Evolutionary conservation across 129 eudicot genomes (phyloP), one percentile per base, ranked within the genome.

Genomic region (Deinandra increscens): DNA sequence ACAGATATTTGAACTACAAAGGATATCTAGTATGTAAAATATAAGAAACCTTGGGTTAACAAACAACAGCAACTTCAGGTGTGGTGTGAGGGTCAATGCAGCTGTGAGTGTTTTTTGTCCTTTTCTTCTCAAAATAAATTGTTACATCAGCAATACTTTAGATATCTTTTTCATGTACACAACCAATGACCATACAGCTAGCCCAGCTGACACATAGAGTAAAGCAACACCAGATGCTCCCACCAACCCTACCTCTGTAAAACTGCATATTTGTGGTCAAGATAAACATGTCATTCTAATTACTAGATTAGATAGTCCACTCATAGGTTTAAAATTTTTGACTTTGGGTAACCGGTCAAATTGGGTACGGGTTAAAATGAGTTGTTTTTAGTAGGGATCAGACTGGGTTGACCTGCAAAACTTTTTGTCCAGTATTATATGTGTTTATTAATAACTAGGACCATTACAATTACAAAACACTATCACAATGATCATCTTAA

Each of bases 121-220:
- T 15, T 46, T 22, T 5, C 31, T 26, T 26, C 31, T 26, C 31
- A 26, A 26, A 56, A 26, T 56, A 56, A 13, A 29, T 53, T 51
- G 44, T 82, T 82, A 91, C 81, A 59, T 81, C 81, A 93, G 70
- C 83, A 92, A 64, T 54, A 93, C 95, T 82, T 84, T 89, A 80
- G 84, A 89, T 72, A 93, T 93, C 94, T 93, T 93, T 82, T 84
- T 89, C 97, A 83, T 82, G 72, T 93, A 93, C 75, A 89, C 99
- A 51, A 81, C 77, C 78, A 93, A 65, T 59, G 99, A 93, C 99
- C 99, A 93, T 66, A 89, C 70, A 62, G 99, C 88, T 11, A 93
- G 85, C 87, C 95, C 83, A 5, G 99, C 97, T 36, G 99, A 93
- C 33, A 87, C 53, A 64, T 93, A 93, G 14, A 93, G 95, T 73